Evolutionary conservation across 208 protist genomes (phyloP), one percentile per base, ranked within the genome.

Genomic region (Acanthamoeba castellanii): DNA sequence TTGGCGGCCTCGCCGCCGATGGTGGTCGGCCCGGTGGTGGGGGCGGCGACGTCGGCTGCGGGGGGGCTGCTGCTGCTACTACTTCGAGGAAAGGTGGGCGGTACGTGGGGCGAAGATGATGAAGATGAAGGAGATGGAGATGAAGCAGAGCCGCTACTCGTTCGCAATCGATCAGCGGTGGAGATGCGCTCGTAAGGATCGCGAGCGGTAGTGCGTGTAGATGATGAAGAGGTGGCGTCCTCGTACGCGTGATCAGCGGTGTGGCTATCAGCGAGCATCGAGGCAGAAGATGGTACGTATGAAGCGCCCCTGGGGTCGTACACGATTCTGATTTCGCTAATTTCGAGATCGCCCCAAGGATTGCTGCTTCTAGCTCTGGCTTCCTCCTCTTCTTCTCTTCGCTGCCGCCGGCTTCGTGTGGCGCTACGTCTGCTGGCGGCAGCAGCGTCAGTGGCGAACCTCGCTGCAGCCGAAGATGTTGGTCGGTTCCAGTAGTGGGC

Each of bases 311-410:
- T 27, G 32, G 72, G 72, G 42, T 81, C 72, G 72, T 81, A 81
- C 72, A 81, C 72, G 72, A 81, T 81, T 42, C 72, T 42, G 37
- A 81, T 32, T 50, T 81, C 72, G 72, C 72, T 50, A 16, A 81
- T 81, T 5, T 37, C 32, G 25, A 81, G 4, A n/a, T 81, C 42
- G 72, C 72, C 72, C 72, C 72, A 81, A n/a, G 72, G 72, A 25
- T 81, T 32, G 64, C 34, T 81, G 4, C 34, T 20, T 5, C 30
- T 8, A 2, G 34, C 50, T 3, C 34, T 20, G 3, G 37, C 72
- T 16, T 81, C 72, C 34, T 81, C 72, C 7, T 81, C 72, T 52
- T 50, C 72, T n/a, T 13, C 7, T 16, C 72, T 81, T 45, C 34
- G 72, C 50, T 61, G 55, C 8, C 55, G 55, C 18, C 55, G 5